Base-by-base conservation (phyloP, 2,329 filamentous ascomycete species). In the Metarhizium humberi region DNA sequence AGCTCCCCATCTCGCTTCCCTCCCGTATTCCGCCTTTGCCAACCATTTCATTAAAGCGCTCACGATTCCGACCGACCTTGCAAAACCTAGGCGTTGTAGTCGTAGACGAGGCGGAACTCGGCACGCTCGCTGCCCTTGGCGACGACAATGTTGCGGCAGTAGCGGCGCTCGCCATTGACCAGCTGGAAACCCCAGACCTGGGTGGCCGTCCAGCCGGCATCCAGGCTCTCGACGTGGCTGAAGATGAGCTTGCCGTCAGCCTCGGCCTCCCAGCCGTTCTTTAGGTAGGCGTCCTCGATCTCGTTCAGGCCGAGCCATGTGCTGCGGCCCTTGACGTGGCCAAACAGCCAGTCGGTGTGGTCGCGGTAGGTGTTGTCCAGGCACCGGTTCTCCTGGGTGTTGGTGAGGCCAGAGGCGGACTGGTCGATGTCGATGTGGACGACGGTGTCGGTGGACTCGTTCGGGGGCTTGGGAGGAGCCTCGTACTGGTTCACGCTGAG, bases 311-410 rank as follows among this genome's bases (percentile, higher is more conserved):
- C 66, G 56, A 81, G 61, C 67, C 78, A 84, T 49, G 75, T 71
- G 47, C 78, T 81, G 57, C 76, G 77, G 56, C 87, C 88, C 52
- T 75, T 74, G 59, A 94, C 79, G 55, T 72, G 74, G 56, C 91
- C 91, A 68, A 95, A 96, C 61, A 95, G 80, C 77, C 84, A 85
- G 75, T 96, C 90, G 29, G 73, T 74, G 75, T 92, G 88, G 59
- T 81, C 79, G 62, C 86, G 84, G 61, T 62, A 69, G 54, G 62
- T 62, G 67, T 70, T 65, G 73, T 84, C 80, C 53, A 80, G 63
- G 66, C 74, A 78, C 56, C 81, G 80, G 60, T 70, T 68, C 76
- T 84, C 81, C 46, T 73, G 66, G 51, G 75, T 91, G 63, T 82
- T 85, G 65, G 81, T 81, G 59, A 95, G 75, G 55, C 85, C 86